Evolutionary conservation across 2,329 filamentous ascomycete genomes (phyloP).

Genomic region (Beauveria sp.): DNA sequence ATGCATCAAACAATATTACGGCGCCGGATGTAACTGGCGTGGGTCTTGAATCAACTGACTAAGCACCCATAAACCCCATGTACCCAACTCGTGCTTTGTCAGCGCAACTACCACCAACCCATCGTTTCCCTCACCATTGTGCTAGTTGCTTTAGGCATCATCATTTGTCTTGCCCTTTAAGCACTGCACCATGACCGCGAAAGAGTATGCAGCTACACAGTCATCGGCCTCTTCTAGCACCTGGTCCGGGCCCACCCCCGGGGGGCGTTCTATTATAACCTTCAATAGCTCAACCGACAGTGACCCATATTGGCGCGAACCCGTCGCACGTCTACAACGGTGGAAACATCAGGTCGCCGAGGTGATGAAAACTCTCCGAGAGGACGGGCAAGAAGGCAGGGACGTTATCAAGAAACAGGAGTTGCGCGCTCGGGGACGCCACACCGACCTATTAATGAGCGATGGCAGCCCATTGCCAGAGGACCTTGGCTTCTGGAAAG

Average conservation of each 20-base stretch:
- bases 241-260: not conserved
- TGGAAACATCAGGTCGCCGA: accelerated
- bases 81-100: not conserved
- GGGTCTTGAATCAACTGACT: too few species aligned
- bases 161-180: not conserved
- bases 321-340: not conserved
- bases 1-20: not conserved
- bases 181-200: not conserved
- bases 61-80: too few species aligned
- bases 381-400: not conserved
- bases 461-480: not conserved
- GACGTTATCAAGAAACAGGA: not conserved
- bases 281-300: not conserved
- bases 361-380: not conserved
- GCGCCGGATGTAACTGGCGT: not conserved
- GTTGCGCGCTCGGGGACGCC: not conserved
- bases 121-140: not conserved
- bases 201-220: not conserved
- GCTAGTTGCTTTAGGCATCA: not conserved
- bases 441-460: not conserved
- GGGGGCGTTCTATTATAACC: not conserved
- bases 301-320: not conserved
- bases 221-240: not conserved
- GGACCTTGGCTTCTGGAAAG: not conserved
- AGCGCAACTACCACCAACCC: not conserved